Evolutionary conservation across 2,329 filamentous ascomycete genomes (phyloP), one percentile per base, ranked within the genome.

Genomic region (Exophiala bonariae): DNA sequence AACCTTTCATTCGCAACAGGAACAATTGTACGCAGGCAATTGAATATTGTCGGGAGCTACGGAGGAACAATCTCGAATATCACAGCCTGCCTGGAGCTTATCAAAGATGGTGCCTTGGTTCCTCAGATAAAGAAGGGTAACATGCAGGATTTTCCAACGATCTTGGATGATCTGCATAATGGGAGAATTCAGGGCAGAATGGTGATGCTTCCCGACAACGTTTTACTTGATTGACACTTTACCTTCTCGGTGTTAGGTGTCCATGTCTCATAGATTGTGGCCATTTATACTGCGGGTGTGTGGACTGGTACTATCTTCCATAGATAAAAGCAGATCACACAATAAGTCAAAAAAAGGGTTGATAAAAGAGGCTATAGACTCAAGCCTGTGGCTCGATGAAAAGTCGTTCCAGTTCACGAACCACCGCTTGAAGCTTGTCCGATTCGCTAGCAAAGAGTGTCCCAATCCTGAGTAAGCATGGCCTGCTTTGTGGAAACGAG

Each of bases 171-270:
- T n/a, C 31, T 53, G 41, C 42, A 53, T 28, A 16, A 33, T 11
- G 50, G 50, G 11, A 53, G 44, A 28, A 43, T 53, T 10, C 43
- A 46, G 38, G 41, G 50, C 17, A 35, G 50, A n/a, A 53, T 53
- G 31, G 50, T 34, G 10, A 19, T 53, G 16, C n/a, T 52, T 6
- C 50, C 50, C 6, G 47, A 50, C 35, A 32, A 32, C 11, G 8
- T 44, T 13, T 13, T n/a, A n/a, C n/a, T n/a, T n/a, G n/a, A n/a
- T n/a, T n/a, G n/a, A n/a, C n/a, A n/a, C n/a, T n/a, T n/a, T n/a
- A n/a, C n/a, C n/a, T n/a, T n/a, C n/a, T n/a, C n/a, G n/a, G n/a
- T n/a, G n/a, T n/a, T n/a, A n/a, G n/a, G n/a, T n/a, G n/a, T n/a
- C n/a, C n/a, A n/a, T n/a, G n/a, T n/a, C n/a, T n/a, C n/a, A n/a